These are phyloP conservation scores for Tetrapisispora taiwanensis DNA, from an alignment of 805 yeast genomes.

Conservation along the genomic window DNA sequence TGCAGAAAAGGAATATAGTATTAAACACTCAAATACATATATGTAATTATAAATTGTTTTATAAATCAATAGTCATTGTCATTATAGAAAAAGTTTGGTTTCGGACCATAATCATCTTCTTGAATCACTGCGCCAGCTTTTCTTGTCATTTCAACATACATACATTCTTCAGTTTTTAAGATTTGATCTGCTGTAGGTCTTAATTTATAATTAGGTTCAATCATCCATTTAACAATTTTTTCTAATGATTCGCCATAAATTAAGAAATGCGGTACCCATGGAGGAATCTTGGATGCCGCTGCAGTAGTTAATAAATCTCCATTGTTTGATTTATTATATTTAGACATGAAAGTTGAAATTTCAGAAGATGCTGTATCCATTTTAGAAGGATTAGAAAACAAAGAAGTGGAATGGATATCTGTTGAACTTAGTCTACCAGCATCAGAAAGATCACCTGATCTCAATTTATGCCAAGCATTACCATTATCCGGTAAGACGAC, in stretches of 20 bases:
- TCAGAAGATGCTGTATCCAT: constrained; percentile 21
- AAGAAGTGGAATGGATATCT: constrained; percentile 38
- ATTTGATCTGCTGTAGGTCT: constrained; percentile 75
- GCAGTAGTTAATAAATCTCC: not conserved
- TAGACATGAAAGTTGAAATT: constrained; percentile 12
- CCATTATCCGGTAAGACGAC: constrained; percentile 94
- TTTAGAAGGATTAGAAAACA: constrained; percentile 22
- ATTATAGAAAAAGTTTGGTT: constrained; percentile 35
- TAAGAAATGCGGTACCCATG: constrained; percentile 83
- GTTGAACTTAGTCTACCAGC: constrained; percentile 80
- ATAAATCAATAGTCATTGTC: constrained; percentile 4
- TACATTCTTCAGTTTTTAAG: constrained; percentile 62
- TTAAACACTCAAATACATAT: too few species aligned
- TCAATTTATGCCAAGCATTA: constrained; percentile 86
- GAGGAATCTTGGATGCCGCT: constrained; percentile 36
- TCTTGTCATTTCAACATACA: constrained; percentile 65
- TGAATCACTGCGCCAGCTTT: constrained; percentile 89
- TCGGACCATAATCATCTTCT: constrained; percentile 93
- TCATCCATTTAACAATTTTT: constrained; percentile 76
- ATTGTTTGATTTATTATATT: constrained; percentile 8
- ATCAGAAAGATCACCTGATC: constrained; percentile 92
- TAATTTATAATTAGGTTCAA: constrained; percentile 66
- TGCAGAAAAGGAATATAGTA: too few species aligned
- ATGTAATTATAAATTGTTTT: too few species aligned
- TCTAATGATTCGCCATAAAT: constrained; percentile 68